phyloP scores from a whole-genome alignment of 805 yeast genomes.

The Candida ipomoeae region DNA sequence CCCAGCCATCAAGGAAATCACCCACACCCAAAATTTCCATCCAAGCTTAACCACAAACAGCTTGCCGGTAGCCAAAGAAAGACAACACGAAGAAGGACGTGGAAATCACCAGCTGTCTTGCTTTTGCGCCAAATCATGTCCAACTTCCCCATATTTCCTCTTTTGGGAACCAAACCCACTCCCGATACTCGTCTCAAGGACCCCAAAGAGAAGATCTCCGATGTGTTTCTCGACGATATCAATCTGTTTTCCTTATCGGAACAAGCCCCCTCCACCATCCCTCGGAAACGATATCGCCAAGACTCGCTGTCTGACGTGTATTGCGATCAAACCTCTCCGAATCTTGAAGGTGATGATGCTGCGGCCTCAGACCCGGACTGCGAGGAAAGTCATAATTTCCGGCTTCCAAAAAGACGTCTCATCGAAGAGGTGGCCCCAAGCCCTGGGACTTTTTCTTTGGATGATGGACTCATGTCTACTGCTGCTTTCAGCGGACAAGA shows the following conservation, averaged over 20 bases:
- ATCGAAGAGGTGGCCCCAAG: slow-evolving; percentile 9
- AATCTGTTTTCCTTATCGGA: slow-evolving; percentile 22
- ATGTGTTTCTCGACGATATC: slow-evolving; percentile 28
- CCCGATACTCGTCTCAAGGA: slow-evolving; percentile 30
- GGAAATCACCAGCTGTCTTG: not conserved
- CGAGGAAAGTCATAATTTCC: not conserved
- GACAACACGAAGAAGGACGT: not conserved
- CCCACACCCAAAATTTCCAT: not conserved
- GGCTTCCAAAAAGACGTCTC: slow-evolving; percentile 37
- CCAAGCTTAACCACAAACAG: not conserved
- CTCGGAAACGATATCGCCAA: slow-evolving; percentile 22
- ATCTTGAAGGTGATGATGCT: slow-evolving; percentile 11
- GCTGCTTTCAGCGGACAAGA: not conserved
- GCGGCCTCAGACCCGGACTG: not conserved
- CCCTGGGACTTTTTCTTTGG: not conserved
- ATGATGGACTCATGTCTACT: not conserved
- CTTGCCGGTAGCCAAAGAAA: not conserved
- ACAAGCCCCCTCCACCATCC: slow-evolving; percentile 7
- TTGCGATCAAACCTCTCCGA: slow-evolving; percentile 14
- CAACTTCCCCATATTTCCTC: slow-evolving; percentile 24
- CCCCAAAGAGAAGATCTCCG: slow-evolving; percentile 30
- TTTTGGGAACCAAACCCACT: slow-evolving; percentile 24
- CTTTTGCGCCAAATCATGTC: not conserved
- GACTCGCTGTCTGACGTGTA: slow-evolving; percentile 19
- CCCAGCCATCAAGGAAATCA: not conserved